Percentiles rank a stretch among this genome's conserved stretches.
These are phyloP conservation scores for Cladosporium sp. DNA, from an alignment of 2,329 filamentous ascomycete species.

Conservation along the genomic window DNA sequence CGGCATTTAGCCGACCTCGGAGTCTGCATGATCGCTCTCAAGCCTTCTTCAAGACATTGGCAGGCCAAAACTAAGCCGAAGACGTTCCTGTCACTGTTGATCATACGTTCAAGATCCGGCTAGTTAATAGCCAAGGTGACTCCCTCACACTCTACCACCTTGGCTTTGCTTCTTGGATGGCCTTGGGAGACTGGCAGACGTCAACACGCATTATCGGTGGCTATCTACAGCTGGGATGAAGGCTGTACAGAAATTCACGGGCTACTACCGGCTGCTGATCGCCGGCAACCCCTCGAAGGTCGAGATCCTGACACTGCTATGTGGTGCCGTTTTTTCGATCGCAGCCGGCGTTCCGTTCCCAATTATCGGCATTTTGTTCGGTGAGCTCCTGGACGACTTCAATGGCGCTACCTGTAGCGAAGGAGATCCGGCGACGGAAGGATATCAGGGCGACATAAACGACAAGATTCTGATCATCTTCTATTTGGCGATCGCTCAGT, in stretches of 20 bases:
- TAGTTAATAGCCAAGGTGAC: constrained; percentile 6
- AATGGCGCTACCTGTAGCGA: constrained; percentile 53
- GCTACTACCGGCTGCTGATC: constrained; percentile 8
- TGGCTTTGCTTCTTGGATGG: constrained; percentile 4
- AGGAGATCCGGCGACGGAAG: constrained; percentile 25
- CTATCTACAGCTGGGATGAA: constrained; percentile 4
- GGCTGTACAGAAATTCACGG: constrained; percentile 5
- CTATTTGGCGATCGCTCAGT: constrained; percentile 61
- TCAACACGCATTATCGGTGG: background rate
- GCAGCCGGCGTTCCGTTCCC: constrained; percentile 61
- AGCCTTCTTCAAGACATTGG: constrained; percentile 6
- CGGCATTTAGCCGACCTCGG: constrained; percentile 11
- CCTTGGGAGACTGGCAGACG: background rate
- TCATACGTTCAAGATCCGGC: constrained; percentile 1
- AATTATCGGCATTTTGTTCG: constrained; percentile 61
- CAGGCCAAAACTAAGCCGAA: background rate
- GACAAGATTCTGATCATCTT: constrained; percentile 57
- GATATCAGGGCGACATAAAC: constrained; percentile 46
- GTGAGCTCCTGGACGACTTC: constrained; percentile 59
- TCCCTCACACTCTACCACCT: constrained; percentile 1
- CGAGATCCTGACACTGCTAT: constrained; percentile 32
- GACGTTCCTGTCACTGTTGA: background rate
- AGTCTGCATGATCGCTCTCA: constrained; percentile 3
- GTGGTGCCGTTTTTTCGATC: constrained; percentile 45
- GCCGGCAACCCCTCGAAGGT: constrained; percentile 12